phyloP scores from a whole-genome alignment of 2,329 filamentous ascomycete genomes.

The Fusarium nisikadoi region DNA sequence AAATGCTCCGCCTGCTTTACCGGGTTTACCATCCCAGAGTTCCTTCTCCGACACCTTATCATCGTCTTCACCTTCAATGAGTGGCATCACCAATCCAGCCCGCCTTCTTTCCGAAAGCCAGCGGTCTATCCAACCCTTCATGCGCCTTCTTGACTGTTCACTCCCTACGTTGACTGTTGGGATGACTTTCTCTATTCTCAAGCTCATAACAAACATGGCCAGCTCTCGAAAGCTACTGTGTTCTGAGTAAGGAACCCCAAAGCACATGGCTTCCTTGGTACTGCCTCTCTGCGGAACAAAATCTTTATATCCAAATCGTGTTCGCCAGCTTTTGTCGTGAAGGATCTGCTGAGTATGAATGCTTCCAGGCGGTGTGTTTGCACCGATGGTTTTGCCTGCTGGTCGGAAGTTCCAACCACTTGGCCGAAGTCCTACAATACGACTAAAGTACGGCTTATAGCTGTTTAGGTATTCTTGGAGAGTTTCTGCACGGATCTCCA shows the following conservation, averaged over 20 bases:
- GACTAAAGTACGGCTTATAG: conserved; percentile 83
- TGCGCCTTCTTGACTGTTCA: conserved; percentile 65
- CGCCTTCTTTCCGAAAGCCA: conserved; percentile 69
- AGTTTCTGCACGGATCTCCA: conserved; percentile 92
- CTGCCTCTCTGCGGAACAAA: conserved; percentile 85
- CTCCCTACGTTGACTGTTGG: conserved; percentile 88
- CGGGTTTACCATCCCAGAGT: conserved; percentile 55
- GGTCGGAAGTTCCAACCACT: conserved; percentile 95
- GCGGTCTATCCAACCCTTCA: conserved; percentile 73
- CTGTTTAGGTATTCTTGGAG: conserved; percentile 87
- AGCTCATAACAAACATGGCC: conserved; percentile 88
- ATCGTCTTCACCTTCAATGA: conserved; percentile 54
- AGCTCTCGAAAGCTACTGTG: conserved; percentile 95
- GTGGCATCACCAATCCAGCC: conserved; percentile 62
- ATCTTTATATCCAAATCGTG: conserved; percentile 75
- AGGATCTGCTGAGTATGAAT: conserved; percentile 63
- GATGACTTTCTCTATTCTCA: conserved; percentile 89
- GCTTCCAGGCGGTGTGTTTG: conserved; percentile 60
- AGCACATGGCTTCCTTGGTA: conserved; percentile 84
- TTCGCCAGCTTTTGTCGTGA: conserved; percentile 76
- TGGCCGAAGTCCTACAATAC: conserved; percentile 90
- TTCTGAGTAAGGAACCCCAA: conserved; percentile 94
- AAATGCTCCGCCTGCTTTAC: conserved; percentile 53
- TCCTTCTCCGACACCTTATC: conserved; percentile 41
- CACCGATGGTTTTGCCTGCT: conserved; percentile 65